Evolutionary conservation across 441 rosid species (phyloP).

Genomic region (Mallotus japonicus): DNA sequence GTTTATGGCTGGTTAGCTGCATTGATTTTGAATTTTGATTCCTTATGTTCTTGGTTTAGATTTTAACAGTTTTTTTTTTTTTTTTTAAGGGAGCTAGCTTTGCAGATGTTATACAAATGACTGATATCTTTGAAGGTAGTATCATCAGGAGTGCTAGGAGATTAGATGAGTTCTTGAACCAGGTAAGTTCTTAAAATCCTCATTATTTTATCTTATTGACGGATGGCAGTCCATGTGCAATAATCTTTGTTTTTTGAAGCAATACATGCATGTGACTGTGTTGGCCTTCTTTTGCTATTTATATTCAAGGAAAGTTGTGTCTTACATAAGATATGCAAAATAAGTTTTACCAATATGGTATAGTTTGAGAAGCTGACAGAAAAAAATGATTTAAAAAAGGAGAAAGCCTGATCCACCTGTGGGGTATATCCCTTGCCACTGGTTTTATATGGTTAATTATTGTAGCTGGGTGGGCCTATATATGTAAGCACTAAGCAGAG

Average conservation of each 20-base stretch:
- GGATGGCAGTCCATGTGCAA: background rate
- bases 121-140: constrained; percentile 97
- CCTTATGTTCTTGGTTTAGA: constrained; percentile 3
- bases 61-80: background rate
- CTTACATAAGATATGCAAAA: background rate
- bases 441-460: background rate
- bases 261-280: background rate
- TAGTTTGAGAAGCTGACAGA: background rate
- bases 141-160: constrained; percentile 90
- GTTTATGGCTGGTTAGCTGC: background rate
- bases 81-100: constrained; percentile 73
- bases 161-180: constrained; percentile 94
- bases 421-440: background rate
- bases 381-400: background rate
- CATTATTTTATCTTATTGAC: background rate
- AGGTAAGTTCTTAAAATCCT: constrained; percentile 43
- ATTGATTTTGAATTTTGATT: background rate
- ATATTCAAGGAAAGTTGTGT: background rate
- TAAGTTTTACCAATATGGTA: background rate
- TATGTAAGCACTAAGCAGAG: too few species aligned
- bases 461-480: too few species aligned
- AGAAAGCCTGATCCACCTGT: background rate
- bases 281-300: background rate
- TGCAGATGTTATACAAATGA: constrained; percentile 91
- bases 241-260: background rate